Evolutionary conservation across 2,329 filamentous ascomycete genomes (phyloP).

Genomic region (Bipolaris sorokiniana): DNA sequence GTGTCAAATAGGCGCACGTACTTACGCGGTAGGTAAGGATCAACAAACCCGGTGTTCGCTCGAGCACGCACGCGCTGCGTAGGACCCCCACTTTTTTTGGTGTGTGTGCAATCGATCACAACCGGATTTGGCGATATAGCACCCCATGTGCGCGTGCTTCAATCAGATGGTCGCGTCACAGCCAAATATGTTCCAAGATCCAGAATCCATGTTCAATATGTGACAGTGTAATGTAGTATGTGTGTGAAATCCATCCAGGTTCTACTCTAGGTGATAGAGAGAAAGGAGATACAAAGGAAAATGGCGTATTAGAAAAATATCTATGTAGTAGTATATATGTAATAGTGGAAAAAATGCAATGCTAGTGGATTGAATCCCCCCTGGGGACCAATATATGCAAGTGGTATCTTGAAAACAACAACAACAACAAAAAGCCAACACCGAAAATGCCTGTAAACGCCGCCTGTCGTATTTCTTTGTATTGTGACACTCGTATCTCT

Average conservation of each 20-base stretch:
- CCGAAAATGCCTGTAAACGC: conserved; percentile 17
- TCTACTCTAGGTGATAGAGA: background rate
- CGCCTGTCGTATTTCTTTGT: background rate
- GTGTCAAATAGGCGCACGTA: no score
- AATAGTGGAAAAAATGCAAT: conserved; percentile 7
- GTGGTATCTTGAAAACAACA: conserved; percentile 12
- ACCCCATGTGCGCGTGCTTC: no score
- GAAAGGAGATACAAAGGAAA: background rate
- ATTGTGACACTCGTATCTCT: conserved; percentile 7
- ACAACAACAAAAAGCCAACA: conserved; percentile 4
- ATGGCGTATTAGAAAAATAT: background rate
- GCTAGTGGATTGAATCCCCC: conserved; percentile 3
- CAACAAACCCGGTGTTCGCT: background rate
- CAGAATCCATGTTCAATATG: no score
- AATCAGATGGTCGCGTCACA: no score
- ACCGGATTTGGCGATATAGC: no score
- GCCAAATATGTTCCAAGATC: no score
- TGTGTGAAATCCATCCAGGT: no score
- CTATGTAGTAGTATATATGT: background rate
- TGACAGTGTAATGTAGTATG: no score
- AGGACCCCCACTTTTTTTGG: no score
- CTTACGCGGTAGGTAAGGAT: no score
- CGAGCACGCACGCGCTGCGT: no score
- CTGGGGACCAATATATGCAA: conserved; percentile 14
- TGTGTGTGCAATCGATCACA: no score